Evolutionary conservation across 2,329 filamentous ascomycete genomes (phyloP).

Genomic region (Hypoxylon sp.): DNA sequence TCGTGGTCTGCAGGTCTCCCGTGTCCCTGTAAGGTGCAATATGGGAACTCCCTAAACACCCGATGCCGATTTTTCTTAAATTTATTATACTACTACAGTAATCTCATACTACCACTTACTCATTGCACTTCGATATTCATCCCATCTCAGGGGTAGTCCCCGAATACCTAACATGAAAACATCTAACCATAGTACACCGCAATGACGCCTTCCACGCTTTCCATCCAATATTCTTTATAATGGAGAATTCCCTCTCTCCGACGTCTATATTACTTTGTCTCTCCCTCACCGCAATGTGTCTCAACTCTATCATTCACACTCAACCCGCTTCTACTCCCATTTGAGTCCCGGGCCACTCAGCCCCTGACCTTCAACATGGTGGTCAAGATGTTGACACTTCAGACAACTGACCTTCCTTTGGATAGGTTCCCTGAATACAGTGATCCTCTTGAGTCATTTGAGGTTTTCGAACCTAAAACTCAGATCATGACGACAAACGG

Average conservation of each 20-base stretch:
- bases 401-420: slow-evolving; percentile 60
- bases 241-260: slow-evolving; percentile 10
- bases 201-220: slow-evolving; percentile 35
- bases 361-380: slow-evolving; percentile 41
- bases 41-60: slow-evolving; percentile 26
- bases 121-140: slow-evolving; percentile 22
- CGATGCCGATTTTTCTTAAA: slow-evolving; percentile 15
- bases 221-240: slow-evolving; percentile 23
- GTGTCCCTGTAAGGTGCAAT: slow-evolving; percentile 24
- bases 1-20: slow-evolving; percentile 30
- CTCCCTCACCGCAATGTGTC: slow-evolving; percentile 7
- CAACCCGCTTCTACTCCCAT: slow-evolving; percentile 1
- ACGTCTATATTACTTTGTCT: not conserved
- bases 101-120: slow-evolving; percentile 17
- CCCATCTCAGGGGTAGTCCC: slow-evolving; percentile 27
- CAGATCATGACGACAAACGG: slow-evolving; percentile 56
- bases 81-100: slow-evolving; percentile 23
- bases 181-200: slow-evolving; percentile 19
- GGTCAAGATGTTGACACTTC: slow-evolving; percentile 58
- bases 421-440: slow-evolving; percentile 64
- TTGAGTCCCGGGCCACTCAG: slow-evolving; percentile 13
- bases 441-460: slow-evolving; percentile 57
- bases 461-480: slow-evolving; percentile 36
- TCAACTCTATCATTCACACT: slow-evolving; percentile 8
- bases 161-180: slow-evolving; percentile 13